These are phyloP conservation scores for Dactylella cylindrospora DNA, from an alignment of 2,329 filamentous ascomycete species.

Conservation along the genomic window DNA sequence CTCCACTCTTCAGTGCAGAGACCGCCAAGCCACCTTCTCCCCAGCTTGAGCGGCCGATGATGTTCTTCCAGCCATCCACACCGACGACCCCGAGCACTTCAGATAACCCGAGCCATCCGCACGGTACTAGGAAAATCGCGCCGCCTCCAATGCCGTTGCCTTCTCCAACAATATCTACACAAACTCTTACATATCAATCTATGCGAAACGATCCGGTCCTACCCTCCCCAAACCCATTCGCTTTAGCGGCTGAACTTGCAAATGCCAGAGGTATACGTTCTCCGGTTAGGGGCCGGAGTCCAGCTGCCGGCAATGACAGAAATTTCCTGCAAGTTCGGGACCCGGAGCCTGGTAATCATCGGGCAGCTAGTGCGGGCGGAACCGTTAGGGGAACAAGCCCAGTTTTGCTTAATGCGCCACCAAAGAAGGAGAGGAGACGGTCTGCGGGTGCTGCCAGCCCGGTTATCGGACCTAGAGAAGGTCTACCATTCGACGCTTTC, in stretches of 20 bases:
- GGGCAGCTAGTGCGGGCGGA: constrained; percentile 35
- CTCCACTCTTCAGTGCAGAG: constrained; percentile 36
- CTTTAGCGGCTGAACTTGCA: constrained; percentile 39
- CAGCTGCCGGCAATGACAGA: constrained; percentile 28
- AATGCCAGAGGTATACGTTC: constrained; percentile 43
- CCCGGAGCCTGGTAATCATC: constrained; percentile 28
- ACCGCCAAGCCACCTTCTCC: constrained; percentile 28
- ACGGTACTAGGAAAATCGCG: constrained; percentile 38
- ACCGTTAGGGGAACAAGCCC: constrained; percentile 40
- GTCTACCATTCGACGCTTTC: constrained; percentile 29
- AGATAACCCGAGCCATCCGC: constrained; percentile 37
- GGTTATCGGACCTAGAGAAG: constrained; percentile 31
- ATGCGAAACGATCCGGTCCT: constrained; percentile 31
- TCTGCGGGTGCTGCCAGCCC: constrained; percentile 35
- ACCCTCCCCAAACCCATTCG: constrained; percentile 41
- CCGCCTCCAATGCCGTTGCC: constrained; percentile 38
- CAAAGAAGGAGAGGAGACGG: constrained; percentile 42
- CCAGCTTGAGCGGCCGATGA: constrained; percentile 36
- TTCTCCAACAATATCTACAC: constrained; percentile 37
- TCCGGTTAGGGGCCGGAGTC: constrained; percentile 44
- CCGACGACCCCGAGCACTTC: constrained; percentile 41
- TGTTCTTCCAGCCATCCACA: constrained; percentile 43
- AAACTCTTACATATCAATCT: constrained; percentile 38
- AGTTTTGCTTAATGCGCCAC: constrained; percentile 30
- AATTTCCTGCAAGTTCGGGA: constrained; percentile 43